Evolutionary conservation across 441 rosid genomes (phyloP), one percentile per base, ranked within the genome.

Genomic region (Capsella rubella): DNA sequence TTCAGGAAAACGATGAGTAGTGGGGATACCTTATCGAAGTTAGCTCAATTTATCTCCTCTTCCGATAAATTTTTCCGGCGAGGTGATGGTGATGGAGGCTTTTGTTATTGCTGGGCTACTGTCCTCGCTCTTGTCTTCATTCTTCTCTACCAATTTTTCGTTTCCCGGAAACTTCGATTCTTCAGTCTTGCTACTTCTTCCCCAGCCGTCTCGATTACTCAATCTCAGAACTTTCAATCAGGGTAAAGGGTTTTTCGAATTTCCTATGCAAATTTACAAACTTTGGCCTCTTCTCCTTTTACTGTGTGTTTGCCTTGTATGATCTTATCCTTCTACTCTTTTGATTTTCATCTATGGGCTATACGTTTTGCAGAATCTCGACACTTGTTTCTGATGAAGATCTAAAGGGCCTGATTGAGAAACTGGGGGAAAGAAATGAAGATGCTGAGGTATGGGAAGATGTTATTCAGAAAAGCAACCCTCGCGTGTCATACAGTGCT

Each of bases 391-490:
- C 89, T 32, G 89, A 84, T 65, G 84, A 79, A 50, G 97, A 91
- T 81, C 82, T 91, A 61, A 87, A 82, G 72, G 76, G 75, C 12
- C 79, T 91, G 45, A 84, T 89, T 46, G 79, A 82, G 6, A 83
- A 78, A 54, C 71, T 91, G 84, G 91, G 80, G 47, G 90, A 53
- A n/a, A 82, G 80, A 43, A 28, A 21, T 46, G 67, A 60, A 21
- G 73, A 32, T 37, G 73, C 63, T 43, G 91, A 86, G 71, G 81
- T 72, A 42, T 95, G 99, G 99, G 93, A 89, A 71, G 57, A 71
- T 72, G 81, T 88, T 45, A 75, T 86, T 5, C 71, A 85, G 50
- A 95, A 85, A 79, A 81, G 78, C 67, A 90, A 84, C 67, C 57
- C 72, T 67, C 79, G 76, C 11, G 45, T 95, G 4, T 87, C 87